These are phyloP conservation scores for Pythium phragmiticola DNA, from an alignment of 352 stramenopile species.

Conservation along the genomic window DNA sequence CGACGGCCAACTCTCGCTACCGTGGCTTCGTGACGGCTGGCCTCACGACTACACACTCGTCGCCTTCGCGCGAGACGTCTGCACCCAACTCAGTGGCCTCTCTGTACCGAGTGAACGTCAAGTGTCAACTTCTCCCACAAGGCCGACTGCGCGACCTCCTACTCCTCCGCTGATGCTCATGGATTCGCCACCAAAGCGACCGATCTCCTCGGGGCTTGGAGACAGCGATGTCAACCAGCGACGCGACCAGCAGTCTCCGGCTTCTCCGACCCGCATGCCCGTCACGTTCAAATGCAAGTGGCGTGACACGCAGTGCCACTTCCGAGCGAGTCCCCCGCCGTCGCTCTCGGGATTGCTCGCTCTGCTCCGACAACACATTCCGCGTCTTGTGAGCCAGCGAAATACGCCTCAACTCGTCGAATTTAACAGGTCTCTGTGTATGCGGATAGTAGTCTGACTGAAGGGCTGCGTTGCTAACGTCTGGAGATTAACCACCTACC, in stretches of 20 bases:
- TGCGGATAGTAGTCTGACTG: background rate
- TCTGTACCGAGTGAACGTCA: background rate
- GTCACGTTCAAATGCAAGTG: constrained; percentile 73
- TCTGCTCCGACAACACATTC: constrained; percentile 42
- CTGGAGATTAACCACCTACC: background rate
- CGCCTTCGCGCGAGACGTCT: constrained; percentile 52
- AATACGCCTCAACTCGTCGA: constrained; percentile 13
- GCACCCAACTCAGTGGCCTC: constrained; percentile 14
- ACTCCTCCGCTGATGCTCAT: constrained; percentile 16
- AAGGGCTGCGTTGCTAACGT: background rate
- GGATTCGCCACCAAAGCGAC: constrained; percentile 19
- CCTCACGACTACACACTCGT: constrained; percentile 47
- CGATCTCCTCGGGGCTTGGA: background rate
- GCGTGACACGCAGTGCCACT: constrained; percentile 43
- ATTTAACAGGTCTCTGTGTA: constrained; percentile 22
- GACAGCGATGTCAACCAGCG: background rate
- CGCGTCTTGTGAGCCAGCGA: constrained; percentile 19
- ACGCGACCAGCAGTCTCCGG: constrained; percentile 3
- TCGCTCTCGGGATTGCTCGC: constrained; percentile 34
- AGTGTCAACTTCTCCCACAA: background rate
- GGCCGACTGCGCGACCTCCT: constrained; percentile 12
- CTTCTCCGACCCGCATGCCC: constrained; percentile 16
- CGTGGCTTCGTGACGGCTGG: constrained; percentile 61
- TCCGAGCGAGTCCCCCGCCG: constrained; percentile 32
- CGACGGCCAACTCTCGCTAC: constrained; percentile 36